Conservation (phyloP, 2,329 filamentous ascomycete genomes). For the Cordyceps tenuipes region DNA sequence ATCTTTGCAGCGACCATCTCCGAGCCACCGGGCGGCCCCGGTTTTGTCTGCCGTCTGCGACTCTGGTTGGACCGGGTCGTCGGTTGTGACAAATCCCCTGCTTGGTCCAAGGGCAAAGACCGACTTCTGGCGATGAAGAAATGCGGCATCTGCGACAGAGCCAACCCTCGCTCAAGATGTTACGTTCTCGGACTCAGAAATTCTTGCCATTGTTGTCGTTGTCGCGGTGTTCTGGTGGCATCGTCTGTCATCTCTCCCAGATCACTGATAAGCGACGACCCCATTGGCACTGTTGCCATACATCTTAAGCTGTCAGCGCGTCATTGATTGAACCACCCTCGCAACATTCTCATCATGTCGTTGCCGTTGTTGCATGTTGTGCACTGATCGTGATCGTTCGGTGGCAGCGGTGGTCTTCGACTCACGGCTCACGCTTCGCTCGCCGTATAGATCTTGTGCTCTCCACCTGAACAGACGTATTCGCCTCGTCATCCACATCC, state of each 20-base stretch:
- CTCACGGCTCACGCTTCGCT: slow-evolving; percentile 3
- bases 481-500: slow-evolving; percentile 32
- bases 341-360: too few species aligned
- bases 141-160: neutral
- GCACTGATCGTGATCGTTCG: neutral
- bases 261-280: too few species aligned
- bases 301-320: too few species aligned
- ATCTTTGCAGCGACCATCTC: neutral
- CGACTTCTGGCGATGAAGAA: neutral
- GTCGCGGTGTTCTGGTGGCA: too few species aligned
- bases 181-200: neutral
- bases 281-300: too few species aligned
- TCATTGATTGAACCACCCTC: too few species aligned
- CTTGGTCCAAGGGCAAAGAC: neutral
- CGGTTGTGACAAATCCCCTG: neutral
- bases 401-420: neutral
- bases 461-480: slow-evolving; percentile 7
- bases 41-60: neutral
- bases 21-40: slow-evolving; percentile 1
- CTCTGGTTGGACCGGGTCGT: slow-evolving; percentile 10
- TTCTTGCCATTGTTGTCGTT: too few species aligned
- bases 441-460: neutral
- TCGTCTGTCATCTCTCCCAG: too few species aligned
- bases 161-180: neutral
- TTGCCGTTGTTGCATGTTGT: too few species aligned